Conservation (phyloP, 495 filamentous ascomycete species). For the Lineolata rhizophorae region DNA sequence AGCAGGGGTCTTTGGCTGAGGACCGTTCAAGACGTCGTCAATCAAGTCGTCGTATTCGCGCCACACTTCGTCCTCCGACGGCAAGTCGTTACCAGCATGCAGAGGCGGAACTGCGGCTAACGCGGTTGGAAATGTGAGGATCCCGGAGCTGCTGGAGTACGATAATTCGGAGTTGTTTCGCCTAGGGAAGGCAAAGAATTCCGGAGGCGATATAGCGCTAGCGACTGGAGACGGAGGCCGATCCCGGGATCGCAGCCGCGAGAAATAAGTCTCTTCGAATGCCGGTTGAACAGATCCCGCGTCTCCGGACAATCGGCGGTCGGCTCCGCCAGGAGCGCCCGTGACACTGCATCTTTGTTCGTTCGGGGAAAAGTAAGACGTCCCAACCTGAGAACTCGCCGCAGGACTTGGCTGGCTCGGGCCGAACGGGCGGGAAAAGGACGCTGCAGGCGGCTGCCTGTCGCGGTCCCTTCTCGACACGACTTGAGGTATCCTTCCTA, state of each 20-base stretch:
- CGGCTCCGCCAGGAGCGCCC: conserved; percentile 1
- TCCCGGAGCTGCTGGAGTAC: conserved; percentile 44
- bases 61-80: conserved; percentile 79
- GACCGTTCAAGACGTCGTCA: conserved; percentile 33
- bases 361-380: neutral
- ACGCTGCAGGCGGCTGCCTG: conserved; percentile 48
- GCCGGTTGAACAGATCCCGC: too few relatives aligned
- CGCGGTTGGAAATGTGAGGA: conserved; percentile 27
- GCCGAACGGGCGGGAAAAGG: conserved; percentile 67
- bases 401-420: conserved; percentile 18
- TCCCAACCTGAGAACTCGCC: conserved; percentile 7
- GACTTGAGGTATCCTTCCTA: conserved; percentile 80
- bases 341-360: neutral
- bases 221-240: too few relatives aligned
- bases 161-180: conserved; percentile 47
- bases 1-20: too few relatives aligned
- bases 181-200: conserved; percentile 56
- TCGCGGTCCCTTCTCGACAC: conserved; percentile 47
- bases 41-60: conserved; percentile 83
- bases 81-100: too few relatives aligned
- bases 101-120: conserved; percentile 39
- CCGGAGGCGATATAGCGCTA: too few relatives aligned
- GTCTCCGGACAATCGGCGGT: too few relatives aligned
- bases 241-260: too few relatives aligned
- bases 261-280: too few relatives aligned